Evolutionary conservation across 1,139 yeast species (phyloP), one percentile per base, ranked within the genome.

Genomic region (Hanseniaspora gamundiae): DNA sequence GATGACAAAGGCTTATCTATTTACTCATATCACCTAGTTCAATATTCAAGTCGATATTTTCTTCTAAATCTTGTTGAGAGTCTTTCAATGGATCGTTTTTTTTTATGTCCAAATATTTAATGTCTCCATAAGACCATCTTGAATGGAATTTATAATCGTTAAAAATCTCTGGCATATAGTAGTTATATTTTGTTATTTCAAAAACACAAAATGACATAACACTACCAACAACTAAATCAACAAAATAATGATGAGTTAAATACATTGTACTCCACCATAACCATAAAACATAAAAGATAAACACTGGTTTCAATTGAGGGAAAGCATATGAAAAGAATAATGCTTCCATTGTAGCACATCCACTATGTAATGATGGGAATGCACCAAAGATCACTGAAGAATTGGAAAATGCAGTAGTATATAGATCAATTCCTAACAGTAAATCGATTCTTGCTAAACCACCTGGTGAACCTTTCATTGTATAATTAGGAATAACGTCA

Each of bases 241-340:
- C 78, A 60, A 88, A 88, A 64, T 88, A 88, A 64, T 88, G 97
- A 63, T 88, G 97, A 1, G 96, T 87, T 57, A 88, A 73, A 64
- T 88, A 88, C 97, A 88, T 88, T 17, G 97, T 88, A 42, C 93
- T 75, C 97, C 97, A 88, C 96, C 97, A 88, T 54, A 88, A 73
- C 94, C 95, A 86, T 51, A 79, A 67, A 20, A 86, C 94, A 61
- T 88, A 88, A 26, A 69, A 66, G 60, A 81, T 71, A 70, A 88
- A 84, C 13, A 80, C 55, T 4, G 79, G 73, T 11, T 75, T 70
- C 47, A 67, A 69, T 45, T 66, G 70, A 21, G 97, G 97, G 61
- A 88, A 87, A 48, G 86, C 67, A 69, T 86, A 86, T 36, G 80
- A 70, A 55, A 88, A 69, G 61, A 88, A 88, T 50, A 87, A 68